phyloP scores from a whole-genome alignment of 495 filamentous ascomycete genomes.

The Tuber aestivum region DNA sequence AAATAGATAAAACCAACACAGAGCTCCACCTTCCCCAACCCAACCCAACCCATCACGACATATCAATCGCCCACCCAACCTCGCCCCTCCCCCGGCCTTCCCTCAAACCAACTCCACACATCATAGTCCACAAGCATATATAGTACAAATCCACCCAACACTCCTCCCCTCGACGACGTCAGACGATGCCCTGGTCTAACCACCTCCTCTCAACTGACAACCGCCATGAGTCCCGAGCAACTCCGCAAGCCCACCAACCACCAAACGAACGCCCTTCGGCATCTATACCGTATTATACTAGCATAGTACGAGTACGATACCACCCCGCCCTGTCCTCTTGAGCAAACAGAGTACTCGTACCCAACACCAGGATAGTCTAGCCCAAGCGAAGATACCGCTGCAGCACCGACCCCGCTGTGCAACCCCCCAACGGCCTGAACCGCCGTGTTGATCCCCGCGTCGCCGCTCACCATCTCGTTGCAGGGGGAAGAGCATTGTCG shows the following conservation, averaged over 20 bases:
- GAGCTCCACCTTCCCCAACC: constrained; percentile 12
- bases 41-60: neutral
- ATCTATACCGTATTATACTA: no score
- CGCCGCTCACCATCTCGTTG: constrained; percentile 27
- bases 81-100: neutral
- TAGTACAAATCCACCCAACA: neutral
- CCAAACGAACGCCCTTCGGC: constrained; percentile 13
- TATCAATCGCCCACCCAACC: constrained; percentile 5
- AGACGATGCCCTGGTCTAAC: constrained; percentile 15
- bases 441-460: constrained; percentile 6
- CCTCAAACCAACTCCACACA: neutral
- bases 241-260: constrained; percentile 4
- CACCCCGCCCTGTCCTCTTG: constrained; percentile 16
- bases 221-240: constrained; percentile 14
- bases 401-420: constrained; percentile 27
- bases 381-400: constrained; percentile 25
- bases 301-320: no score
- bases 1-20: neutral
- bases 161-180: constrained; percentile 18
- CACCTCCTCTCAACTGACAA: constrained; percentile 30
- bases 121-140: no score
- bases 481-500: constrained; percentile 31
- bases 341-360: constrained; percentile 19
- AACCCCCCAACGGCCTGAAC: constrained; percentile 31
- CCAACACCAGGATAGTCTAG: constrained; percentile 9